Evolutionary conservation across 805 yeast species (phyloP).

Genomic region (Hanseniaspora meyeri): DNA sequence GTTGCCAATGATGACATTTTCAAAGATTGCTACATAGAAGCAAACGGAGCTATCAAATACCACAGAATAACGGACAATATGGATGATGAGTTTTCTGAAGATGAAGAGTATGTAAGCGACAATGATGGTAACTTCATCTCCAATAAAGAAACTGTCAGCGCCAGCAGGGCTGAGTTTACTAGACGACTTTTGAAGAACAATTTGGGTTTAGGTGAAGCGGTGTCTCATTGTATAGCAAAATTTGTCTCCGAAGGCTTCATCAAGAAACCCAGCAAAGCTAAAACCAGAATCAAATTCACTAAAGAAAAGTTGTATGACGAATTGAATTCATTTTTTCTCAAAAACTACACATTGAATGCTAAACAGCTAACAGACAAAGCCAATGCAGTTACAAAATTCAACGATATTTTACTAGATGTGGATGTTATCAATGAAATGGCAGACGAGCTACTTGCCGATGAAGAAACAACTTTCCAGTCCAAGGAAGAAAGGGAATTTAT

Average conservation of each 20-base stretch:
- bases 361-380: neutral
- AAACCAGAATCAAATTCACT: neutral
- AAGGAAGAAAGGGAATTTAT: neutral
- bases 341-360: neutral
- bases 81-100: neutral
- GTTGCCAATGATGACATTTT: neutral
- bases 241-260: neutral
- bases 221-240: neutral
- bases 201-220: neutral
- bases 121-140: neutral
- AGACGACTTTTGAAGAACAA: neutral
- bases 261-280: neutral
- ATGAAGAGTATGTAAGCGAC: neutral
- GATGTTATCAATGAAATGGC: neutral
- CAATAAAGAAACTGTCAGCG: neutral
- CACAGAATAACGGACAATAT: neutral
- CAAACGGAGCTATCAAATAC: conserved; percentile 4
- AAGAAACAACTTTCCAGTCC: neutral
- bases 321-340: neutral
- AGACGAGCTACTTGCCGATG: neutral
- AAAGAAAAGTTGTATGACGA: neutral
- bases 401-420: neutral
- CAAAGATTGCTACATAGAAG: conserved; percentile 9
- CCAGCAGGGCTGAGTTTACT: neutral
- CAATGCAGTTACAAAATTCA: neutral